Percentiles rank a stretch among this genome's conserved stretches.
phyloP scores from a whole-genome alignment of 2,329 filamentous ascomycete genomes.

The Cyclaneusma minus region DNA sequence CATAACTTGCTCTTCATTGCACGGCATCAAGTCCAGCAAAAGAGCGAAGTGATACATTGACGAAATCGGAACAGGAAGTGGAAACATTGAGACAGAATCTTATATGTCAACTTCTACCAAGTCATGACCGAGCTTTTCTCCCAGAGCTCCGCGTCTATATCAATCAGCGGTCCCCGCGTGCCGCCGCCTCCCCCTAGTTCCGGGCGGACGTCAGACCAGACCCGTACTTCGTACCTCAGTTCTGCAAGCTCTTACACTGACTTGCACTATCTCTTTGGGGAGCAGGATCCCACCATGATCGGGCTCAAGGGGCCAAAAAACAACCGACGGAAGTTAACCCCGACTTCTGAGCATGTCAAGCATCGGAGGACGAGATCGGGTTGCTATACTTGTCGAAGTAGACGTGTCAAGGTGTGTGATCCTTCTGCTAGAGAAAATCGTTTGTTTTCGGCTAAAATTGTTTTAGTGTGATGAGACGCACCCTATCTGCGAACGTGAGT shows the following conservation, averaged over 20 bases:
- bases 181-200: no score
- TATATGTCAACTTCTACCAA: no score
- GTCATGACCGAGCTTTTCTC: no score
- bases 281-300: conserved; percentile 15
- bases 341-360: conserved; percentile 43
- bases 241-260: conserved; percentile 15
- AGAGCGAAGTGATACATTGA: no score
- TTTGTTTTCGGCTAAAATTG: conserved; percentile 8
- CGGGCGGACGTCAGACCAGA: no score
- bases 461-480: conserved; percentile 78
- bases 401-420: conserved; percentile 59
- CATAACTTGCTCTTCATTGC: no score
- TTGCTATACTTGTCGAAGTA: conserved; percentile 79
- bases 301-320: conserved; percentile 12
- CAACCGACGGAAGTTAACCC: conserved; percentile 14
- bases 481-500: conserved; percentile 67
- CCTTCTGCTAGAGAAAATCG: background rate
- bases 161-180: no score
- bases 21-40: no score
- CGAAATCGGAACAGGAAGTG: no score
- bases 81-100: no score
- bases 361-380: conserved; percentile 87
- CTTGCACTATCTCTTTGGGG: conserved; percentile 15
- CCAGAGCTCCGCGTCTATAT: no score
- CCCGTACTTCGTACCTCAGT: no score